Percentiles rank a stretch among this genome's conserved stretches.
Conservation (phyloP, 805 yeast genomes). For the Candida hungchunana region DNA sequence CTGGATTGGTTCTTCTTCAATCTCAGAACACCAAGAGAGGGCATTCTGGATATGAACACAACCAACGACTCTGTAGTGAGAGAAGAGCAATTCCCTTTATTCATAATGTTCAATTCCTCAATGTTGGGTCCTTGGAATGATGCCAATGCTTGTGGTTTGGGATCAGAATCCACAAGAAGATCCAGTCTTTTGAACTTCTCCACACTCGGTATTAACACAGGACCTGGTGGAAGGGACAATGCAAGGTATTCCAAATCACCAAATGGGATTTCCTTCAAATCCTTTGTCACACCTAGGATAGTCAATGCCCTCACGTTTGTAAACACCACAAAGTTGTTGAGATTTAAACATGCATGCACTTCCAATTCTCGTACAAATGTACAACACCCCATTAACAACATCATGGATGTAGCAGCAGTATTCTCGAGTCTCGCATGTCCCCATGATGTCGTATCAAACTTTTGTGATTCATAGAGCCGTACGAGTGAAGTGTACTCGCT, state of each 20-base stretch:
- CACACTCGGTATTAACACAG: background rate
- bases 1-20: slow-evolving; percentile 6
- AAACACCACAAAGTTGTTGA: slow-evolving; percentile 1
- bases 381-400: slow-evolving; percentile 1
- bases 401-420: too few relatives aligned
- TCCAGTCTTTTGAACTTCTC: slow-evolving; percentile 12
- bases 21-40: slow-evolving; percentile 4
- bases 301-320: slow-evolving; percentile 13
- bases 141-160: background rate
- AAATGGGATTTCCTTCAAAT: background rate
- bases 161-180: slow-evolving; percentile 9
- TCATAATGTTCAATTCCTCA: slow-evolving; percentile 13
- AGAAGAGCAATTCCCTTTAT: slow-evolving; percentile 2
- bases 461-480: slow-evolving; percentile 11
- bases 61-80: slow-evolving; percentile 6
- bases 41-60: background rate
- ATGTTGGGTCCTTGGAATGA: slow-evolving; percentile 4
- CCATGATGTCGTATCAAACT: background rate
- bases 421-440: too few relatives aligned
- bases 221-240: background rate
- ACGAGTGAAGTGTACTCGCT: slow-evolving; percentile 12
- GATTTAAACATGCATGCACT: slow-evolving; percentile 2
- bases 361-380: slow-evolving; percentile 10
- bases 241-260: slow-evolving; percentile 13
- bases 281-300: slow-evolving; percentile 11